Evolutionary conservation across 768 basidiomycete genomes (phyloP).

Genomic region (Lactifluus subvellereus): DNA sequence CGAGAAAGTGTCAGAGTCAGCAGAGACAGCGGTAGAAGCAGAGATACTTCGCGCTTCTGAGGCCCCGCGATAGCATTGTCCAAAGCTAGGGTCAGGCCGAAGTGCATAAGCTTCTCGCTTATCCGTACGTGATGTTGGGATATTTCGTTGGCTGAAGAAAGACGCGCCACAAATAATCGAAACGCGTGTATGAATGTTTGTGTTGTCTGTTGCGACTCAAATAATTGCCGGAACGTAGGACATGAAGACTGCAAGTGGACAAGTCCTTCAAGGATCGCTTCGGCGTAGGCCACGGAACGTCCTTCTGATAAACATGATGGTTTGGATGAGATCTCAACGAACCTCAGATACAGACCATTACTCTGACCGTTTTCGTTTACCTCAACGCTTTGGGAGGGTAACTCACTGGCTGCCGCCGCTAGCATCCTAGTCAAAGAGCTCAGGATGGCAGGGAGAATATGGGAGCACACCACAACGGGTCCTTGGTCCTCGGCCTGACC

Average conservation of each 20-base stretch:
- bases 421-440: slow-evolving; percentile 60
- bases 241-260: slow-evolving; percentile 62
- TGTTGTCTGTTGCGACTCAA: slow-evolving; percentile 65
- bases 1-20: slow-evolving; percentile 9
- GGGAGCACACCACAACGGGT: slow-evolving; percentile 48
- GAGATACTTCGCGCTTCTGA: slow-evolving; percentile 68
- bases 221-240: slow-evolving; percentile 62
- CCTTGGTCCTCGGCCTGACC: slow-evolving; percentile 34
- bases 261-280: slow-evolving; percentile 60
- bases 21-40: not conserved
- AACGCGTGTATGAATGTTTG: slow-evolving; percentile 63
- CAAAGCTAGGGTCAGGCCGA: slow-evolving; percentile 61
- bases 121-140: slow-evolving; percentile 47
- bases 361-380: slow-evolving; percentile 16
- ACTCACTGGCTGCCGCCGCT: slow-evolving; percentile 13
- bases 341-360: not conserved
- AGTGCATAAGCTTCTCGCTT: slow-evolving; percentile 63
- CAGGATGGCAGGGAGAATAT: slow-evolving; percentile 69
- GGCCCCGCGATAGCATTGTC: slow-evolving; percentile 52
- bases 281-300: slow-evolving; percentile 33
- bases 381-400: slow-evolving; percentile 25
- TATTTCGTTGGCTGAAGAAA: slow-evolving; percentile 36
- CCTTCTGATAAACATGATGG: not conserved
- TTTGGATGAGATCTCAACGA: not conserved
- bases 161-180: slow-evolving; percentile 45